Percentiles rank a stretch among this genome's conserved stretches.
These are phyloP conservation scores for Imleria badia DNA, from an alignment of 768 basidiomycete genomes.

Conservation along the genomic window DNA sequence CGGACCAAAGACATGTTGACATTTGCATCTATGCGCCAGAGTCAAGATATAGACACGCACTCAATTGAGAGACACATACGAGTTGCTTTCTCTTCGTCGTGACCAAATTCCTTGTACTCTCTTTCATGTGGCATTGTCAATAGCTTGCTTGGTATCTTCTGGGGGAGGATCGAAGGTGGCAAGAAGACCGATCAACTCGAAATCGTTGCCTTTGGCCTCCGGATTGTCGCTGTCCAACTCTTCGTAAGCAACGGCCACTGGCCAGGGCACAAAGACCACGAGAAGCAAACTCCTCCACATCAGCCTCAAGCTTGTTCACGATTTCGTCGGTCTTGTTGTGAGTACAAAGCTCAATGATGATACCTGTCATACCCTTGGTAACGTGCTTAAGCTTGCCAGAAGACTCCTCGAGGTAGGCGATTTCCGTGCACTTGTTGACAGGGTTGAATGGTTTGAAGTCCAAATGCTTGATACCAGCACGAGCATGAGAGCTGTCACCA, in stretches of 20 bases:
- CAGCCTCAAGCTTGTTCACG: constrained; percentile 88
- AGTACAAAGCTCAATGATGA: constrained; percentile 95
- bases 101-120: constrained; percentile 85
- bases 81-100: constrained; percentile 65
- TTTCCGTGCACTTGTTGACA: constrained; percentile 98
- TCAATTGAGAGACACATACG: constrained; percentile 45
- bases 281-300: constrained; percentile 95
- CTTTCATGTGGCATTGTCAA: constrained; percentile 90
- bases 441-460: constrained; percentile 99
- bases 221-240: constrained; percentile 81
- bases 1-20: constrained; percentile 81
- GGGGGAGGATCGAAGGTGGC: constrained; percentile 98
- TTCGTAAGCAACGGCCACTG: constrained; percentile 92
- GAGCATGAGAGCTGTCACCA: constrained; percentile 70
- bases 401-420: constrained; percentile 93
- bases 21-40: constrained; percentile 58
- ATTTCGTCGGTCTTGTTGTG: constrained; percentile 95
- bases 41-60: not conserved
- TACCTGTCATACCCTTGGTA: constrained; percentile 99
- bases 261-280: constrained; percentile 97
- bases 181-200: constrained; percentile 95
- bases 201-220: constrained; percentile 91
- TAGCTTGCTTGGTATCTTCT: constrained; percentile 98
- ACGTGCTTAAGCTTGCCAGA: constrained; percentile 97
- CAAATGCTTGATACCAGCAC: constrained; percentile 90